Evolutionary conservation across 75 land plant genomes (phyloP).

Genomic region (Larix kaempferi): DNA sequence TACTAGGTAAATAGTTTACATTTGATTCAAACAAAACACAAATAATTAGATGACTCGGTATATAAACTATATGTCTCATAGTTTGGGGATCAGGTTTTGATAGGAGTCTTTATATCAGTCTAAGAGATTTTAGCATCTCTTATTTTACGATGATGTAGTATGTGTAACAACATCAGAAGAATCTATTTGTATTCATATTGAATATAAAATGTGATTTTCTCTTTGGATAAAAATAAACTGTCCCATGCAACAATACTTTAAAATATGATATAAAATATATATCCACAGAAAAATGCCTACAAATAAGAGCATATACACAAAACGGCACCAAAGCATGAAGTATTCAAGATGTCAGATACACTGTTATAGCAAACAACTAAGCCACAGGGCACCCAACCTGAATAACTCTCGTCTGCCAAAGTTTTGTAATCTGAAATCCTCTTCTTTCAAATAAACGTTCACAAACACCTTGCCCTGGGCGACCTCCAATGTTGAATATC

Average conservation of each 20-base stretch:
- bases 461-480: slow-evolving; percentile 97
- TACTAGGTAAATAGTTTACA: neutral
- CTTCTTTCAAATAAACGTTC: slow-evolving; percentile 87
- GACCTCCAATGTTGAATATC: slow-evolving; percentile 98
- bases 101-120: too few species aligned
- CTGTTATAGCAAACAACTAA: neutral
- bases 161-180: too few species aligned
- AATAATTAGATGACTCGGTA: neutral
- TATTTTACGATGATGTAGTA: too few species aligned
- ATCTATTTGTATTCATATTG: too few species aligned
- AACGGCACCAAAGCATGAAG: neutral
- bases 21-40: neutral
- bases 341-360: neutral
- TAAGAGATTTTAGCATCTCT: too few species aligned
- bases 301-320: neutral
- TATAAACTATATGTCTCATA: neutral
- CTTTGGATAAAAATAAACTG: too few species aligned
- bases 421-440: slow-evolving; percentile 74
- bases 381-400: slow-evolving; percentile 40
- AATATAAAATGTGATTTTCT: too few species aligned
- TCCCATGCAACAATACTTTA: neutral
- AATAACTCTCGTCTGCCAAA: slow-evolving; percentile 96
- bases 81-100: too few species aligned
- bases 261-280: neutral
- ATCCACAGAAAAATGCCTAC: neutral